These are phyloP conservation scores for Endotrypanum monterogeii DNA, from an alignment of 208 protist species.

Conservation along the genomic window DNA sequence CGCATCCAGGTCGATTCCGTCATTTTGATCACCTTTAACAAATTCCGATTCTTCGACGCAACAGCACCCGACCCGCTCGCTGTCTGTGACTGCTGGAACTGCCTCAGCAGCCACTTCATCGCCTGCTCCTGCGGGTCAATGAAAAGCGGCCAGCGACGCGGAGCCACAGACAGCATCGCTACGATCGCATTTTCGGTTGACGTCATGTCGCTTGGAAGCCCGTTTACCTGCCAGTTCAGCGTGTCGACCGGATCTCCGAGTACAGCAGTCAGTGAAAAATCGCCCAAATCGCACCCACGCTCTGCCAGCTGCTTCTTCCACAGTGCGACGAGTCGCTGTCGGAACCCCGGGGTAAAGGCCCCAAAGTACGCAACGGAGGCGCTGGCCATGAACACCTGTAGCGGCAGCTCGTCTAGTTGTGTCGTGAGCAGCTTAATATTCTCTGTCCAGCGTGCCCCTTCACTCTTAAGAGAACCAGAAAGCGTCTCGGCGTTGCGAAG, in stretches of 20 bases:
- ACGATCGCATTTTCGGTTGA: slow-evolving; percentile 97
- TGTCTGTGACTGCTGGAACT: slow-evolving; percentile 49
- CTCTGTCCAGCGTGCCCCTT: slow-evolving; percentile 94
- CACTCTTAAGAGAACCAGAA: slow-evolving; percentile 92
- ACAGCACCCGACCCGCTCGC: slow-evolving; percentile 20
- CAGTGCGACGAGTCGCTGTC: slow-evolving; percentile 77
- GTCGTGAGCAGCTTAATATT: slow-evolving; percentile 82
- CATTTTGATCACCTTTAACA: slow-evolving; percentile 86
- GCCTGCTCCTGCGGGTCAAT: slow-evolving; percentile 97
- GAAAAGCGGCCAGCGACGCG: slow-evolving; percentile 93
- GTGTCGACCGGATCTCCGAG: slow-evolving; percentile 95
- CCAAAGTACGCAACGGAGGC: slow-evolving; percentile 96
- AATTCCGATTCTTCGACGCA: slow-evolving; percentile 33
- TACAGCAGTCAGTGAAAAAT: slow-evolving; percentile 51
- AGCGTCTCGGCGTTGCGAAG: slow-evolving; percentile 95
- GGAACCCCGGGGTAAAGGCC: slow-evolving; percentile 94
- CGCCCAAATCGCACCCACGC: slow-evolving; percentile 56
- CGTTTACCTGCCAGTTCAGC: slow-evolving; percentile 97
- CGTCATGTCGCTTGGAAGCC: slow-evolving; percentile 95
- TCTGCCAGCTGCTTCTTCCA: slow-evolving; percentile 75
- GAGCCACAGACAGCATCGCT: slow-evolving; percentile 73
- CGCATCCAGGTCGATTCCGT: slow-evolving; percentile 93
- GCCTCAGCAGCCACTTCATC: slow-evolving; percentile 93
- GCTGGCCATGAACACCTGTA: slow-evolving; percentile 95
- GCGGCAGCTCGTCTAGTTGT: slow-evolving; percentile 78